Evolutionary conservation across 495 filamentous ascomycete species (phyloP), one percentile per base, ranked within the genome.

Genomic region (Trichoderma reesei): DNA sequence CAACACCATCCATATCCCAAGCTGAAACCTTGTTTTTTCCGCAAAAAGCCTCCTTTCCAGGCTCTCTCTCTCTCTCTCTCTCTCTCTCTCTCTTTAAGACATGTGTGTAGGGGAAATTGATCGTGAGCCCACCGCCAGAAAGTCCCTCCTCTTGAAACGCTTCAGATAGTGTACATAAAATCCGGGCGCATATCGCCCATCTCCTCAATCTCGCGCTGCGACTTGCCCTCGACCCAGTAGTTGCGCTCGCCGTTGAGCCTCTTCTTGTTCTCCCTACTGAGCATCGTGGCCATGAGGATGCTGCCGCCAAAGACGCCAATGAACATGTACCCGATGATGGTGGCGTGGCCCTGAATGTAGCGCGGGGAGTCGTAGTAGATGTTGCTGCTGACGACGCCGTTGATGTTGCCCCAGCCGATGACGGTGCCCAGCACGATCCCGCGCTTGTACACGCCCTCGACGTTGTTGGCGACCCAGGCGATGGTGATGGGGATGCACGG

Each of bases 331-430:
- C 67, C 79, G 59, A 85, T 71, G 8, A 83, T 73, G 9, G 75
- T 67, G 9, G 70, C 72, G 62, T 83, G 81, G 11, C 82, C 82
- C 64, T 73, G 70, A 18, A 71, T 65, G 68, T 76, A 83, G 39
- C 74, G 75, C 13, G 79, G 79, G 3, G 70, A n/a, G 63, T 74
- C 71, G 56, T 72, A 75, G 70, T 78, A 85, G 64, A 85, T 91
- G 72, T 94, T 93, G 65, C 83, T 88, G 66, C 82, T 86, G 60
- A 96, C 88, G 48, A 96, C 83, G 18, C 91, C 91, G 74, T 94
- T 96, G 31, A 97, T 77, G 66, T 97, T 97, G 8, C 92, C 92
- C 90, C 91, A 96, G 16, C 90, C 90, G 65, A 95, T 92, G 33
- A 96, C 89, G 42, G 96, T 85, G 0, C 92, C 92, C 3, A 96